A percentile compares a stretch with the other conserved stretches of the same genome.
These are phyloP conservation scores for Purpureocillium lavendulum DNA, from an alignment of 2,329 filamentous ascomycete species.

Conservation along the genomic window DNA sequence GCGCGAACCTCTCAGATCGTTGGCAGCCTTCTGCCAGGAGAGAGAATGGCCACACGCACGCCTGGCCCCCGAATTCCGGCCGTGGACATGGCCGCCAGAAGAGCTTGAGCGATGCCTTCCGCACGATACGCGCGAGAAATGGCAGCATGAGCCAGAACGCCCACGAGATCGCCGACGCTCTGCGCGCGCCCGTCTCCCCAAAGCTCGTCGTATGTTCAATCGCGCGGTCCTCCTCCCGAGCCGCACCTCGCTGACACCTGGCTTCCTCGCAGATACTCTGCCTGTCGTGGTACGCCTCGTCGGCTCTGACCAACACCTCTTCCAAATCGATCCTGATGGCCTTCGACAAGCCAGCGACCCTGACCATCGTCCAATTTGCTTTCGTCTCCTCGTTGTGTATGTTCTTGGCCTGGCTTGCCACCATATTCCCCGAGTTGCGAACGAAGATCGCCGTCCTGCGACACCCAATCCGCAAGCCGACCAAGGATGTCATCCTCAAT, in stretches of 20 bases:
- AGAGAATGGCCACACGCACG: conserved; percentile 6
- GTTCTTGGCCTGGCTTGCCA: conserved; percentile 67
- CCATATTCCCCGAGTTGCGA: conserved; percentile 61
- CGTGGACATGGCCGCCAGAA: conserved; percentile 64
- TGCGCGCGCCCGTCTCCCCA: conserved; percentile 83
- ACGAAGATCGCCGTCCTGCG: conserved; percentile 68
- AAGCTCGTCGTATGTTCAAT: conserved; percentile 64
- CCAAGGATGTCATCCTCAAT: conserved; percentile 71
- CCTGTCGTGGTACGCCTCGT: conserved; percentile 88
- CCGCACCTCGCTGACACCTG: conserved; percentile 1
- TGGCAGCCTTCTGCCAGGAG: conserved; percentile 12
- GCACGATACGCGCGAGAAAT: conserved; percentile 69
- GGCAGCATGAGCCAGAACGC: conserved; percentile 88
- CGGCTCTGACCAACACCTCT: conserved; percentile 92
- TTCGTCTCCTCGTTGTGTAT: conserved; percentile 88
- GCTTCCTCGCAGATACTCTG: conserved; percentile 59
- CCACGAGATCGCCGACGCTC: conserved; percentile 83
- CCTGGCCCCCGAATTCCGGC: conserved; percentile 15
- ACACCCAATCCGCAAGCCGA: conserved; percentile 75
- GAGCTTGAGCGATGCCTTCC: conserved; percentile 83
- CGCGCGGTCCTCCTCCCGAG: background rate
- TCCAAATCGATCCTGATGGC: conserved; percentile 94
- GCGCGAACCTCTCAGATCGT: conserved; percentile 18
- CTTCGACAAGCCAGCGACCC: conserved; percentile 80
- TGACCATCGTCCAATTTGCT: conserved; percentile 88